Evolutionary conservation across 495 filamentous ascomycete species (phyloP).

Genomic region (Stereocaulon alpinum): DNA sequence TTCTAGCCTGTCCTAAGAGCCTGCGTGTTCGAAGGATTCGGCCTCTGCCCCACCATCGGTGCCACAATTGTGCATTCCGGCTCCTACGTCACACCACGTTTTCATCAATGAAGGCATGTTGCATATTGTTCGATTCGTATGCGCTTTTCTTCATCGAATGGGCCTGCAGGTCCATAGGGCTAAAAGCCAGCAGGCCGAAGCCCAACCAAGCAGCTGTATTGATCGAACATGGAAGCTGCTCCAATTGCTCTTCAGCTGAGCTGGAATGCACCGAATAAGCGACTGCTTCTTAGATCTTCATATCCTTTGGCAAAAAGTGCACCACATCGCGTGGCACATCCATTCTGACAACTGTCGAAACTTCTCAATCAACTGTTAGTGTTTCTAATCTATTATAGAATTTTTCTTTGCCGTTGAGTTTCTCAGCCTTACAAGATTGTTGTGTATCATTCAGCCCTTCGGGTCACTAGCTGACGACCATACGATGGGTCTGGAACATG

Average conservation of each 20-base stretch:
- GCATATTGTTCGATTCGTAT: not conserved
- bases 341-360: not conserved
- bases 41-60: not conserved
- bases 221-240: not conserved
- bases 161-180: not conserved
- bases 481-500: not conserved
- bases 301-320: not conserved
- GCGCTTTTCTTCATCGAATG: not conserved
- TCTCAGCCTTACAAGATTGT: not conserved
- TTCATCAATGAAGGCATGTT: not conserved
- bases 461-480: slow-evolving; percentile 1
- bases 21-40: not conserved
- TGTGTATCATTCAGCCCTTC: not conserved
- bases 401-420: not conserved
- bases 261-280: not conserved
- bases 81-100: not conserved
- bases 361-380: not conserved
- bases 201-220: not conserved
- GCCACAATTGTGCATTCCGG: not conserved
- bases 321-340: not conserved
- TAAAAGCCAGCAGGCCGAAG: not conserved
- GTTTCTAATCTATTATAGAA: not conserved
- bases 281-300: not conserved
- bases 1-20: not conserved
- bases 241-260: not conserved